Evolutionary conservation across 1,139 yeast genomes (phyloP), one percentile per base, ranked within the genome.

Genomic region (Debaryomyces coudertii): DNA sequence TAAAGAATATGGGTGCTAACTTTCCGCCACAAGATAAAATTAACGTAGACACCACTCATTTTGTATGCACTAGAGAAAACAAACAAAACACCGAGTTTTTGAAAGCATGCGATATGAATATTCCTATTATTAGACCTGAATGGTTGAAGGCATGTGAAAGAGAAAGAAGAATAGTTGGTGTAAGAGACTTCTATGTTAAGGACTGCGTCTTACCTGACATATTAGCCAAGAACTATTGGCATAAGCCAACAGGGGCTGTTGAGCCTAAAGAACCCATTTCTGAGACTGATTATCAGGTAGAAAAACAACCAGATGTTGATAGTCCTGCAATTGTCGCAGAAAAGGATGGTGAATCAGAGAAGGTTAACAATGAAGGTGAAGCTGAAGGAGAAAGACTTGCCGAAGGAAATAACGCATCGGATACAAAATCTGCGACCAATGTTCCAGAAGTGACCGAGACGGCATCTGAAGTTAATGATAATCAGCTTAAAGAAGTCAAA

Each of bases 81-180:
- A 69, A 75, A 47, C 82, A 80, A 22, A 75, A 78, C 44, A 67
- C 79, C 2, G 90, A 87, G 60, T 89, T 76, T 71, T 73, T 83
- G 53, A 86, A 84, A 62, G 99, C 99, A 1, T 77, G 80, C 51
- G 92, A 87, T 49, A 80, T 84, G 76, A 93, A 92, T 62, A 90
- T 93, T 48, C 99, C 99, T 2, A 82, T 93, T 36, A 93, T 93
- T 23, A 80, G 97, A 63, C 99, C 99, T 0, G 98, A 93, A 63
- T 93, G 98, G 98, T 73, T 93, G 48, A 86, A 88, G 66, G 97
- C 97, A 0, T 93, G 99, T 71, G 96, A 90, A 58, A 68, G 80
- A 41, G 98, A 92, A 60, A 80, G 95, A 55, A 73, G 97, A 58
- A 83, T 93, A 49, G 96, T 92, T 36, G 97, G 98, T 24, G 99